Percentiles rank a stretch among this genome's conserved stretches.
These are phyloP conservation scores for Suillus discolor DNA, from an alignment of 768 basidiomycete genomes.

Conservation along the genomic window DNA sequence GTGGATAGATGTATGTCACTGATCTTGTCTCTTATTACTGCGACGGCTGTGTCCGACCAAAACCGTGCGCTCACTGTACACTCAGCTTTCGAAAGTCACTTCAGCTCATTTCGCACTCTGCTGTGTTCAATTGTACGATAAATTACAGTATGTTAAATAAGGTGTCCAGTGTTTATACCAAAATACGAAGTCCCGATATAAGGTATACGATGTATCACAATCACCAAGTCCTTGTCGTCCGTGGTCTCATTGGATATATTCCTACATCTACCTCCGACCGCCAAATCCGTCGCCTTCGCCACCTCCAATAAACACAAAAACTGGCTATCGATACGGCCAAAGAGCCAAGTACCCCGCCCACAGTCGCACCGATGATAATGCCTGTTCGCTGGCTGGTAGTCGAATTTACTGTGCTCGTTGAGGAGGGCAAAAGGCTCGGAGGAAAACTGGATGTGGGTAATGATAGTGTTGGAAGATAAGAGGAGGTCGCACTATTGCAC, in stretches of 20 bases:
- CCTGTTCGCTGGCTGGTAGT: constrained; percentile 9
- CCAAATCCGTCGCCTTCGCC: constrained; percentile 7
- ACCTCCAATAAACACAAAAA: constrained; percentile 14
- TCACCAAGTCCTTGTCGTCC: constrained; percentile 3
- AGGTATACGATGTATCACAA: background rate
- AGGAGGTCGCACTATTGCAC: constrained; percentile 25
- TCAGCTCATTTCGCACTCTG: background rate
- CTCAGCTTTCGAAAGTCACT: background rate
- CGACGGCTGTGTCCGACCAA: constrained; percentile 2
- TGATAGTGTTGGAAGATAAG: constrained; percentile 27
- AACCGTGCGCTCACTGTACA: too few relatives aligned
- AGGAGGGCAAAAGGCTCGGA: constrained; percentile 13
- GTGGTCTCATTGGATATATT: background rate
- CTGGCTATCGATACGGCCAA: constrained; percentile 16
- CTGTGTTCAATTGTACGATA: background rate
- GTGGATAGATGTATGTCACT: constrained; percentile 6
- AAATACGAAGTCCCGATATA: constrained; percentile 2
- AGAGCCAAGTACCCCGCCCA: constrained; percentile 16
- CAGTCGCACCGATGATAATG: constrained; percentile 18
- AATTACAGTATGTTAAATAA: background rate
- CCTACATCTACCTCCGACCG: background rate
- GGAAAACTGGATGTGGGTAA: constrained; percentile 28
- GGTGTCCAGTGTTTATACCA: background rate
- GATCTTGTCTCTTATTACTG: background rate
- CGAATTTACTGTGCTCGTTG: constrained; percentile 12